These are phyloP conservation scores for Fragaria vesca DNA, from an alignment of 306 rosid genomes.

Conservation along the genomic window DNA sequence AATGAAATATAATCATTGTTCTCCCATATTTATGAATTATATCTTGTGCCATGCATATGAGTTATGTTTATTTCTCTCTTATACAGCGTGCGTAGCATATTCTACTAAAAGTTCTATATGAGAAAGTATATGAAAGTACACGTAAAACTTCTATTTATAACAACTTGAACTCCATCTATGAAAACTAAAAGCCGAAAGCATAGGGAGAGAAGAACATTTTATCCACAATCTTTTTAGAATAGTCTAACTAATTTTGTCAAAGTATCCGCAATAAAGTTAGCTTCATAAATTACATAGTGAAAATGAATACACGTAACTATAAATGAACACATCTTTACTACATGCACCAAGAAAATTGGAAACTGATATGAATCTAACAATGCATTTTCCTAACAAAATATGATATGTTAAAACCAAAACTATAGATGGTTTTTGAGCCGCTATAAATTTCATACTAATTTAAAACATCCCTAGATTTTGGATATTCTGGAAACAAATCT, in stretches of 20 bases:
- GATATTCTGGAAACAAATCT: constrained; percentile 1
- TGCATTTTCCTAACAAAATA: neutral
- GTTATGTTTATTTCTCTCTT: no score
- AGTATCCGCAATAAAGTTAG: neutral
- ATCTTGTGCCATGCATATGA: no score
- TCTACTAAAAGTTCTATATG: no score
- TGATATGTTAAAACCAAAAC: neutral
- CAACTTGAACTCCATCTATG: neutral
- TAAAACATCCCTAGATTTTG: neutral
- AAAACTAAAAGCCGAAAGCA: neutral
- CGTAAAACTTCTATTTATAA: no score
- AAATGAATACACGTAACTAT: neutral
- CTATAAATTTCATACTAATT: neutral
- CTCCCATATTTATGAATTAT: no score
- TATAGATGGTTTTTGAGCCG: neutral
- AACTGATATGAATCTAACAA: neutral
- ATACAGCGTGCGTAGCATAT: no score
- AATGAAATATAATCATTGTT: no score
- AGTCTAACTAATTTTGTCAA: neutral
- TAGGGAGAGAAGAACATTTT: neutral
- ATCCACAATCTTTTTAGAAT: neutral
- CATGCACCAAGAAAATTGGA: neutral
- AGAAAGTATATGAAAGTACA: no score
- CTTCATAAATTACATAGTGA: neutral
- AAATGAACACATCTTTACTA: no score